Base-by-base conservation (phyloP, 1,139 yeast genomes). In the Meyerozyma carpophila region DNA sequence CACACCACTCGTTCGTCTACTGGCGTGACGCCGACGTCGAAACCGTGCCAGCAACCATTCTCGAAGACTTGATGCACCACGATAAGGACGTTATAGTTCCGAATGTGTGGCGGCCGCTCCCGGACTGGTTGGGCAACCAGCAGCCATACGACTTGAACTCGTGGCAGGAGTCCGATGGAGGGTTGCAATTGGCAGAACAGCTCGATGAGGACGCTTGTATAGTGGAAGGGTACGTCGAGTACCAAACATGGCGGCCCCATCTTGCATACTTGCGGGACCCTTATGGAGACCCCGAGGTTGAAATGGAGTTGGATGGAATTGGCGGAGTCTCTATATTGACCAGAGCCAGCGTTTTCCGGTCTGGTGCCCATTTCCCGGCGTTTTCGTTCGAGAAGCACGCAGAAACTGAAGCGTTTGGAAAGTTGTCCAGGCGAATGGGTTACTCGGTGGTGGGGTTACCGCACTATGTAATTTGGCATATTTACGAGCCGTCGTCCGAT, bases 321-420 rank as follows among this genome's bases (percentile, higher is more conserved):
- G 96, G 96, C 37, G 96, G 96, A 52, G 96, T 88, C 40, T 84
- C 94, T 0, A 86, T 88, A 52, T 69, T 88, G 51, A 79, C 91
- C 46, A 84, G 82, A 60, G 95, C 95, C 8, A 74, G 73, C 46
- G 94, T 88, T 3, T 88, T 88, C 70, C 75, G 91, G 51, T 65
- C 78, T 13, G 96, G 96, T 2, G 80, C 89, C 1, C 90, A 86
- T 62, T 88, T 88, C 75, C 95, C 96, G 8, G 96, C 95, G 0
- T 88, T 88, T 60, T 84, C 95, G 26, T 88, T 87, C 63, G 85
- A 86, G 63, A 86, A 86, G 57, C 96, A 88, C 59, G 96, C 96
- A 5, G 96, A 88, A 62, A 88, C 96, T 4, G 96, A 88, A 64
- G 96, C 95, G 0, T 88, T 88, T 63, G 96, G 96, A 38, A 89